Conservation (phyloP, 2,329 filamentous ascomycete species). For the Fusarium chuoi region DNA sequence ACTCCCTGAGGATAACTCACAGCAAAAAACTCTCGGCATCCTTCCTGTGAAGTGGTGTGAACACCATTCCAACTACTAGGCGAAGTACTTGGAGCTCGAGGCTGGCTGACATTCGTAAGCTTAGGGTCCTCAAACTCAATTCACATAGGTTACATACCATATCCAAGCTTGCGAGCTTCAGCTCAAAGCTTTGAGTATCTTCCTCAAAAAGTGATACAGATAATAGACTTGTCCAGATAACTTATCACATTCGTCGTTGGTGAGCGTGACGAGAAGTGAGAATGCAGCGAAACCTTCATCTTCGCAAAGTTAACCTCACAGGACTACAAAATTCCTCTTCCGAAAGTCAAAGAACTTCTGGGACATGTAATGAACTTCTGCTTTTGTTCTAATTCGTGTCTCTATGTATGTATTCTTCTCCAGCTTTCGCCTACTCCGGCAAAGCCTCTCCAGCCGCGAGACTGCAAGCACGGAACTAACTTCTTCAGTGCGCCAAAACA, state of each 20-base stretch:
- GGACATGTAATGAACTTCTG: not conserved
- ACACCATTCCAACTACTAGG: not conserved
- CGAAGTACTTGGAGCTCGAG: not conserved
- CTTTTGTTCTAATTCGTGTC: not conserved
- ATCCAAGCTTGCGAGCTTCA: not conserved
- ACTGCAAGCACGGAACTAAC: not conserved
- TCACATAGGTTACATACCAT: fast-evolving
- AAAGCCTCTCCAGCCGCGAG: not conserved
- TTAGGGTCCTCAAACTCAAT: not conserved
- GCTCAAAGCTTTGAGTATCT: not conserved
- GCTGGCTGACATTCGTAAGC: not conserved
- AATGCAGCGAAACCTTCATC: not conserved
- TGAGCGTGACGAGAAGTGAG: fast-evolving
- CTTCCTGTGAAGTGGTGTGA: not conserved
- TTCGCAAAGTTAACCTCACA: fast-evolving
- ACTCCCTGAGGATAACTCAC: fast-evolving
- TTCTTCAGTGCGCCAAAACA: not conserved
- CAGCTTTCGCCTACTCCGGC: not conserved
- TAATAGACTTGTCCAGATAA: not conserved
- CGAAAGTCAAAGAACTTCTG: fast-evolving
- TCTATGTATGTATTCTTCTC: too few relatives aligned
- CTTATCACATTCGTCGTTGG: not conserved
- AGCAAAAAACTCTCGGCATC: not conserved
- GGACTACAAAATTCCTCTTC: not conserved
- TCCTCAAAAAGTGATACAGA: fast-evolving